Evolutionary conservation across 305 asterid species (phyloP).

Genomic region (Fraxinus latifolia): DNA sequence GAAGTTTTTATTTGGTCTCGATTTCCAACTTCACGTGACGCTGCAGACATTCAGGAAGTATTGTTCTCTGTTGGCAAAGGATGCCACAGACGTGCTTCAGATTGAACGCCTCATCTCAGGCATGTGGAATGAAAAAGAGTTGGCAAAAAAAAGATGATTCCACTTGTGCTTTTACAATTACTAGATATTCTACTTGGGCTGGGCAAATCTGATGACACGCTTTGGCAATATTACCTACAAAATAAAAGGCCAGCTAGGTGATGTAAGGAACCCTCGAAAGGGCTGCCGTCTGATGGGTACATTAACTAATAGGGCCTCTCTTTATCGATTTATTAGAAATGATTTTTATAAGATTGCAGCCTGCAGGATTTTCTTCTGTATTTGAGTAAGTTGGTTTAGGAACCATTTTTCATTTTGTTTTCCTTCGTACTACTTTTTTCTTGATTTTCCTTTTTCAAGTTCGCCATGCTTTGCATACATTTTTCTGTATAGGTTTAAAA

Average conservation of each 20-base stretch:
- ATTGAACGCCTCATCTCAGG: constrained; percentile 52
- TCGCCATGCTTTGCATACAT: background rate
- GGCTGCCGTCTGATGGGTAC: background rate
- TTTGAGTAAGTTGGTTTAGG: constrained; percentile 8
- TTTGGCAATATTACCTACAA: background rate
- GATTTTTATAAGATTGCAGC: background rate
- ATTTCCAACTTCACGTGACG: constrained; percentile 64
- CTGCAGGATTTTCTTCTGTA: background rate
- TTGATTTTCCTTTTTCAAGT: background rate
- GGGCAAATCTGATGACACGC: background rate
- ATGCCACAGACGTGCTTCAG: constrained; percentile 34
- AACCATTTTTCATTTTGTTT: background rate
- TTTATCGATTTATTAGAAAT: background rate
- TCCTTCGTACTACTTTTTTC: background rate
- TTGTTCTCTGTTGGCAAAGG: constrained; percentile 54
- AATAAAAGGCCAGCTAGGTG: background rate
- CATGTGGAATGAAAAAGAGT: constrained; percentile 51
- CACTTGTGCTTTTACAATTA: constrained; percentile 36
- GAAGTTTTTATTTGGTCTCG: constrained; percentile 68
- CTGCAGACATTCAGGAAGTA: constrained; percentile 57
- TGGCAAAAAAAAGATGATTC: constrained; percentile 64
- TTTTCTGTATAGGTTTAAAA: background rate
- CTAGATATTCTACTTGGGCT: constrained; percentile 30
- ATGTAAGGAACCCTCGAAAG: background rate
- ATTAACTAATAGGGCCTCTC: background rate